Conservation (phyloP, 1,284 basidiomycete genomes). For the Cutaneotrichosporon mucoides region DNA sequence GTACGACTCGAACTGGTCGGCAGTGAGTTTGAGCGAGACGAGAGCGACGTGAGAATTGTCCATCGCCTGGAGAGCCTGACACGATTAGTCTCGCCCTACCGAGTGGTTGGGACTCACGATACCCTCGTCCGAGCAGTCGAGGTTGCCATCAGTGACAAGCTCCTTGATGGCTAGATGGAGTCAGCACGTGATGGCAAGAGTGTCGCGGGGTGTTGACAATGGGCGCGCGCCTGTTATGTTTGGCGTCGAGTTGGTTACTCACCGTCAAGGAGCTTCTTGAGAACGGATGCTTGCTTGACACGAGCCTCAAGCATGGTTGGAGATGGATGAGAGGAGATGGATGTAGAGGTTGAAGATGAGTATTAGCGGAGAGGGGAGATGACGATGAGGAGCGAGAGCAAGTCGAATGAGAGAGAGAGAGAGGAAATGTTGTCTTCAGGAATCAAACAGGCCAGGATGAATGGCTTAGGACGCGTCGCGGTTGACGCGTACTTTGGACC, state of each 20-base stretch:
- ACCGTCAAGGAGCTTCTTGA: conserved; percentile 88
- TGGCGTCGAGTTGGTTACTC: conserved; percentile 32
- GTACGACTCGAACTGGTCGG: conserved; percentile 77
- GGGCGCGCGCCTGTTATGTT: neutral
- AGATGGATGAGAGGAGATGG: neutral
- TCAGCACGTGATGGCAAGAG: conserved; percentile 5
- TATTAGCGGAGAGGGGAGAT: neutral
- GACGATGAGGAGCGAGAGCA: conserved; percentile 5
- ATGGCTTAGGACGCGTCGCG: conserved; percentile 6
- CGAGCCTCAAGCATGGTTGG: conserved; percentile 80
- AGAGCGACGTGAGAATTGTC: conserved; percentile 99
- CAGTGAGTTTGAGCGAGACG: conserved; percentile 64
- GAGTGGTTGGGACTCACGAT: conserved; percentile 59
- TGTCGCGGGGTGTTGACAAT: neutral
- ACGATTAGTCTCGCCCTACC: conserved; percentile 35
- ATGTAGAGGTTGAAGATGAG: neutral
- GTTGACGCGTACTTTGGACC: conserved; percentile 7
- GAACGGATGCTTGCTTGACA: conserved; percentile 70
- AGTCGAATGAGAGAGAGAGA: neutral
- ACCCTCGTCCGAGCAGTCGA: conserved; percentile 95
- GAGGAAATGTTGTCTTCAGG: conserved; percentile 1
- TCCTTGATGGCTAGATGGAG: conserved; percentile 79
- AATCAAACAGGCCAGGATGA: neutral
- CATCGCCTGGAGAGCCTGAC: conserved; percentile 89
- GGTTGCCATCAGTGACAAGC: conserved; percentile 95